Evolutionary conservation across 129 eudicot species (phyloP), one percentile per base, ranked within the genome.

Genomic region (sunflower (Helianthus annuus)): DNA sequence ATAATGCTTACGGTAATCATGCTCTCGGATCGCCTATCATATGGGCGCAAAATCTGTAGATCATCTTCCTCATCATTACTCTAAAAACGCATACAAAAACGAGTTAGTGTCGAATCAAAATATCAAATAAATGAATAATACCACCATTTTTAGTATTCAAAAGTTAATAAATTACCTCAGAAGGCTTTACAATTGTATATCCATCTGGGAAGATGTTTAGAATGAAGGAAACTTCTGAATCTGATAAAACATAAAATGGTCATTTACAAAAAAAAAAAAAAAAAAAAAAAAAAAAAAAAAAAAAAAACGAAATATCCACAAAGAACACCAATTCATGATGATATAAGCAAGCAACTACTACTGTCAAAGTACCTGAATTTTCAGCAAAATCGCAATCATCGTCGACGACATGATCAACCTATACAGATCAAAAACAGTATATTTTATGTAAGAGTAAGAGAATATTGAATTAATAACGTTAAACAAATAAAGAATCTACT

Each of bases 201-300:
- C 85, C 85, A 57, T 76, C 69, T 15, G 70, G 74, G 45, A 76
- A 81, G 51, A 81, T 64, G 85, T 27, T 81, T 65, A 81, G 8
- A 16, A 78, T 54, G 55, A 81, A 76, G 22, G 85, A 81, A 48
- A 81, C 81, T 54, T 76, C 78, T 61, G 68, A 74, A 57, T 90
- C 98, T 90, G 80, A 12, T 16, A 66, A 15, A 68, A 75, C 69
- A 69, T 11, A 39, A 45, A 57, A 79, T 16, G 59, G 34, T 34
- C 1, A 67, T 16, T 60, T 38, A 49, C 36, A 68, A 19, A 19
- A 19, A 0, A 19, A 19, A 19, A 19, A 19, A 19, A 19, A 19
- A 19, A 22, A 56, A 60, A 19, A 19, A 19, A 19, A 22, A 56
- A 60, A 68, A 19, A 19, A 19, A 0, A 19, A 19, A 19, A 19